Evolutionary conservation across 1,284 basidiomycete species (phyloP), one percentile per base, ranked within the genome.

Genomic region (Termitomyces sp.): DNA sequence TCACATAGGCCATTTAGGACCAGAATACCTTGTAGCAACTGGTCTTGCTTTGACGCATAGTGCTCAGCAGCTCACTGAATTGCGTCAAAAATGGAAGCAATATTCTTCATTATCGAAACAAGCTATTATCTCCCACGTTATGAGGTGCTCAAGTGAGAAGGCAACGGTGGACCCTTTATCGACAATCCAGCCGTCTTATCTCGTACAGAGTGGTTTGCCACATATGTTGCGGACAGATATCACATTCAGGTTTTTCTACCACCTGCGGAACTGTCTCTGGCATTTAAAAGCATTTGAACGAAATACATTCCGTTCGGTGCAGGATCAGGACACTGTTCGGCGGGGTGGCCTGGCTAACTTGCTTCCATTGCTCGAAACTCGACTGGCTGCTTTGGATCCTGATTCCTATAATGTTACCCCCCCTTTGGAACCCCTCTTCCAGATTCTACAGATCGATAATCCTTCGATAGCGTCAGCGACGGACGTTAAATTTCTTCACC

Each of bases 141-240:
- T 88, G 40, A 63, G 68, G 50, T 68, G 69, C 49, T 81, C 82
- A 6, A 69, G 69, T 33, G 67, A 76, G 28, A 68, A 74, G n/a
- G 63, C 77, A 3, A 68, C 81, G 24, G 73, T 87, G 7, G 89
- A 93, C 64, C 85, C 86, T 19, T 73, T 87, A 34, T 90, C 89
- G 19, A 83, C 84, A 40, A 88, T 82, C 41, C 89, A 88, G 47
- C 88, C 88, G 3, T 89, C 88, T 1, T 90, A 84, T 62, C 75
- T 92, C 37, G 79, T 92, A 26, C 89, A 90, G 64, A 76, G 73
- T 47, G 89, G 88, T 3, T 69, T 75, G 10, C 86, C 88, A 3
- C 78, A 83, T 47, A 65, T 73, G 38, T 63, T 91, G 40, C 84
- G 90, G 26, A 79, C 77, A 21, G 81, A 88, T 58, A 68, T 75